phyloP scores from a whole-genome alignment of 169 alveolate genomes.

The Toxoplasma gondii region DNA sequence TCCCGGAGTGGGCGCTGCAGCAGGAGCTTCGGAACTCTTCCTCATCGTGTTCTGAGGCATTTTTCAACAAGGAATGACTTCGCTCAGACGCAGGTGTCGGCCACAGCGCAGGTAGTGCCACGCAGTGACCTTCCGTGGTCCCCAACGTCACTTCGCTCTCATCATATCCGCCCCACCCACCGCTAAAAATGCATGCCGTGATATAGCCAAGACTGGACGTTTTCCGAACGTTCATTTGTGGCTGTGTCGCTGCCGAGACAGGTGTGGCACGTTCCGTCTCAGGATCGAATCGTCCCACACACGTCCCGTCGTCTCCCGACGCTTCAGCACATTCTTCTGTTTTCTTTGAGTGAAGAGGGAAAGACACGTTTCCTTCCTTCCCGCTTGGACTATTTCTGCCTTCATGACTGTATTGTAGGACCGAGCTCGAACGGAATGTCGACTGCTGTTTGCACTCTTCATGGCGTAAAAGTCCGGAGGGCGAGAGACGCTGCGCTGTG shows the following conservation, averaged over 20 bases:
- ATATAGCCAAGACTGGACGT: neutral
- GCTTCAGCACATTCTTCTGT: neutral
- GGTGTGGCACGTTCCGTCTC: neutral
- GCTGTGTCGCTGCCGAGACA: neutral
- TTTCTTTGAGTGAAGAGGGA: no score
- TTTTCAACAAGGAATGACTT: neutral
- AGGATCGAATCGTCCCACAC: neutral
- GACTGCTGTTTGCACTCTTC: neutral
- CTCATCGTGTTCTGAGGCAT: neutral
- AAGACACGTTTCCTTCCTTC: no score
- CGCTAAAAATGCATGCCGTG: constrained; percentile 36
- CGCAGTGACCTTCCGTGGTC: constrained; percentile 29
- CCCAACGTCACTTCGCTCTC: constrained; percentile 51
- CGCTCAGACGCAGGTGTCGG: neutral
- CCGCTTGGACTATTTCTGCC: no score
- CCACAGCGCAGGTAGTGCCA: constrained; percentile 27
- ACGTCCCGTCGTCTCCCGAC: neutral
- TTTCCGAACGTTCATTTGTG: neutral
- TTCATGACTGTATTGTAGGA: no score
- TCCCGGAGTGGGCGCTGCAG: neutral
- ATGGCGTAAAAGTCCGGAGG: neutral
- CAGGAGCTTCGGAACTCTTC: neutral
- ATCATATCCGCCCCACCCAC: constrained; percentile 58
- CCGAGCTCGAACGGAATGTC: neutral
- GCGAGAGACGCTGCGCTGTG: neutral